Evolutionary conservation across 495 filamentous ascomycete species (phyloP).

Genomic region (Podospora tetraspora): DNA sequence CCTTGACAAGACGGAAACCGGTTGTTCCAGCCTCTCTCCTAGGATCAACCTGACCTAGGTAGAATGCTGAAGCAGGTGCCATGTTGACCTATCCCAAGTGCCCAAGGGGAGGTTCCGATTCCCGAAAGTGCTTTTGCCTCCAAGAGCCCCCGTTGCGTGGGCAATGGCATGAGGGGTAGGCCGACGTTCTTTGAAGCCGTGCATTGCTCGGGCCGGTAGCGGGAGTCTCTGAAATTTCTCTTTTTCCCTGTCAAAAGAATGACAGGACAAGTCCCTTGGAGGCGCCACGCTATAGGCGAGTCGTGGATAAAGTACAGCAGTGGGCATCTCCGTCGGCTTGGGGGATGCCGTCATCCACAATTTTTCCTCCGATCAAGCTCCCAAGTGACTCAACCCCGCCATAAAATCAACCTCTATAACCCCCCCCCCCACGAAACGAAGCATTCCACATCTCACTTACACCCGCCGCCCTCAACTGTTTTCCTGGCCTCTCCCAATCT

Average conservation of each 20-base stretch:
- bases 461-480: not conserved
- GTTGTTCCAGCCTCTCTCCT: not conserved
- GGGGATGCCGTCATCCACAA: conserved; percentile 27
- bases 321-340: not conserved
- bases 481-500: not conserved
- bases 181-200: not conserved
- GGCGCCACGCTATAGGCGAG: not conserved
- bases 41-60: not conserved
- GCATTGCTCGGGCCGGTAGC: not conserved
- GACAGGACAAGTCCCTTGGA: not conserved
- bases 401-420: conserved; percentile 18
- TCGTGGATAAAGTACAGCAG: not conserved
- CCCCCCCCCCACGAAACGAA: conserved; percentile 22
- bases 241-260: not conserved
- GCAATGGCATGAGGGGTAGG: not conserved
- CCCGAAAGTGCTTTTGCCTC: too few species aligned
- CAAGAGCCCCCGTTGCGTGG: too few species aligned
- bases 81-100: not conserved
- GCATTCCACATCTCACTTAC: conserved; percentile 21
- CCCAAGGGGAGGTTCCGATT: too few species aligned
- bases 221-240: not conserved
- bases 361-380: conserved; percentile 17
- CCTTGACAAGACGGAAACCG: not conserved
- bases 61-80: not conserved
- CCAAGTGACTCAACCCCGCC: not conserved